Evolutionary conservation across 2,329 filamentous ascomycete genomes (phyloP).

Genomic region (Colletotrichum brevisporum): DNA sequence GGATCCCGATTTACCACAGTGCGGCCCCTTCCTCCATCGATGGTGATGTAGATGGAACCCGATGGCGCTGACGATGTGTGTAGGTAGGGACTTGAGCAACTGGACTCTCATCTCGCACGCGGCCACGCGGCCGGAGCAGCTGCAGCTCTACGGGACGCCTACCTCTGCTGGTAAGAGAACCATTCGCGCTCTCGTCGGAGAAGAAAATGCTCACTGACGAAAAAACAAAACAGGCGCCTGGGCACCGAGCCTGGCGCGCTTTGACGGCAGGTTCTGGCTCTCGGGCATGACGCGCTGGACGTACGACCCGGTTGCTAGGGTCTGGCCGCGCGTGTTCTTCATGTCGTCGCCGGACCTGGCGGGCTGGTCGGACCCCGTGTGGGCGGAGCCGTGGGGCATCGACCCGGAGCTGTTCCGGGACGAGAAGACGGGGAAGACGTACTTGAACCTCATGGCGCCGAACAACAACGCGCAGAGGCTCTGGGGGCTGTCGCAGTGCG

Average conservation of each 20-base stretch:
- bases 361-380: conserved; percentile 23
- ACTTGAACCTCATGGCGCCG: conserved; percentile 43
- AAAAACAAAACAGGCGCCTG: conserved; percentile 21
- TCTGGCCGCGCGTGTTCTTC: conserved; percentile 50
- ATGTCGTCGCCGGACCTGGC: conserved; percentile 42
- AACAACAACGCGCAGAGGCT: conserved; percentile 42
- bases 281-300: conserved; percentile 50
- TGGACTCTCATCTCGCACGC: conserved; percentile 52
- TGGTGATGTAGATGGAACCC: too few relatives aligned
- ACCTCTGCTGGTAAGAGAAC: background rate
- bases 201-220: background rate
- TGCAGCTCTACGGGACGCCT: conserved; percentile 25
- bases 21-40: background rate
- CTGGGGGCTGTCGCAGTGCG: conserved; percentile 44
- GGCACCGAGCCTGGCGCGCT: conserved; percentile 22
- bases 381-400: conserved; percentile 38
- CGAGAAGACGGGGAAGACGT: conserved; percentile 36
- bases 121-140: conserved; percentile 29
- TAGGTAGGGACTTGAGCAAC: conserved; percentile 57
- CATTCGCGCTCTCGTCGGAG: background rate
- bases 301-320: conserved; percentile 53
- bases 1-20: conserved; percentile 64
- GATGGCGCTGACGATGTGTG: too few relatives aligned
- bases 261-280: conserved; percentile 20
- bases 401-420: conserved; percentile 40